These are phyloP conservation scores for Rubia yunnanensis DNA, from an alignment of 257 asterid species.

Conservation along the genomic window DNA sequence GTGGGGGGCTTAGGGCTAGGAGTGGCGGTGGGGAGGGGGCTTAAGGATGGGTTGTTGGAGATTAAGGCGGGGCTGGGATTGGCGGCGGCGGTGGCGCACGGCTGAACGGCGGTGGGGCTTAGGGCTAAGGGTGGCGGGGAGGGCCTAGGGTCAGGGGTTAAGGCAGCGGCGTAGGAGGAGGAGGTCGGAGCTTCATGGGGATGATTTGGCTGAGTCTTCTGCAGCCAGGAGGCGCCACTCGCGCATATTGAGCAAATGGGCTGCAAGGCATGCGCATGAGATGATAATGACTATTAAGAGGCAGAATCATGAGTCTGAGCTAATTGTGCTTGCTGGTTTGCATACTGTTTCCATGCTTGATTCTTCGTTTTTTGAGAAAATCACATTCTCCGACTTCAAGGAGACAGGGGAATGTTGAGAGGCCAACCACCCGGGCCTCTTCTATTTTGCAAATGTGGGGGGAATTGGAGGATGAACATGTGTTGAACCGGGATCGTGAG, in stretches of 20 bases:
- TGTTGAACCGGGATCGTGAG: slow-evolving; percentile 51
- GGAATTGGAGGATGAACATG: slow-evolving; percentile 83
- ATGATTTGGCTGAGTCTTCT: slow-evolving; percentile 91
- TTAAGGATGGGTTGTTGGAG: too few species aligned
- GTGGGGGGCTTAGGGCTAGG: too few species aligned
- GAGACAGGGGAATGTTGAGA: slow-evolving; percentile 70
- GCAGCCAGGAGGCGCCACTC: slow-evolving; percentile 91
- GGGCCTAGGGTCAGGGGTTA: too few species aligned
- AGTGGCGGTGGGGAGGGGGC: too few species aligned
- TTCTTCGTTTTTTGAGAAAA: slow-evolving; percentile 81
- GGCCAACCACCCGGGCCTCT: slow-evolving; percentile 68
- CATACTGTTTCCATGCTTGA: slow-evolving; percentile 83
- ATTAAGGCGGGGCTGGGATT: too few species aligned
- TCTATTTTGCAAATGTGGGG: slow-evolving; percentile 94
- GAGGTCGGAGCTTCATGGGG: slow-evolving; percentile 89
- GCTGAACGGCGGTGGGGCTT: too few species aligned
- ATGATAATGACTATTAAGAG: slow-evolving; percentile 86
- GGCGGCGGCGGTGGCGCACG: too few species aligned
- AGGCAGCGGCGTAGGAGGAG: slow-evolving; percentile 76
- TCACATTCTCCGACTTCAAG: slow-evolving; percentile 71
- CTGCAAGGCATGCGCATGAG: slow-evolving; percentile 83
- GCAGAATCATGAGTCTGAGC: slow-evolving; percentile 78
- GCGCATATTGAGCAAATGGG: slow-evolving; percentile 75
- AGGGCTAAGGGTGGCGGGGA: too few species aligned
- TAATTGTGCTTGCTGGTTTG: slow-evolving; percentile 81